Evolutionary conservation across 371 early-diverging fungal species (phyloP).

Genomic region (Mortierella sp.): DNA sequence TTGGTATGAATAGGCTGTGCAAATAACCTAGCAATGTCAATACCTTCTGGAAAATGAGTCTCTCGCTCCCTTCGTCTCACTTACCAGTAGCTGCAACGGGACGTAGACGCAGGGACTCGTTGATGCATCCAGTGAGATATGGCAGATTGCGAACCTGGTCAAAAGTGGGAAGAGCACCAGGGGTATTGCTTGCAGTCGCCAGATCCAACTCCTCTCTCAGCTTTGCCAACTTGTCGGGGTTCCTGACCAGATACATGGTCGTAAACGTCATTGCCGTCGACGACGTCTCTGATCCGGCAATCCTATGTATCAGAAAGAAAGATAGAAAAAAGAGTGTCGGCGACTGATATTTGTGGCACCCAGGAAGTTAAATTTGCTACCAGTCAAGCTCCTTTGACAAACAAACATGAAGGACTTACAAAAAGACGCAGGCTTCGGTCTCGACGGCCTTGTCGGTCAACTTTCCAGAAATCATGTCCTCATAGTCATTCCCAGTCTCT

Average conservation of each 20-base stretch:
- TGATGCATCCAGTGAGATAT: conserved; percentile 40
- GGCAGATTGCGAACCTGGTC: conserved; percentile 41
- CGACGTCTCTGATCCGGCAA: conserved; percentile 50
- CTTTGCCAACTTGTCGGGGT: conserved; percentile 11
- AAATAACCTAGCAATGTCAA: background rate
- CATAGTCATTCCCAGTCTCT: conserved; percentile 36
- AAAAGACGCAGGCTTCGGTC: conserved; percentile 35
- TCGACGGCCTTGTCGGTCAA: conserved; percentile 37
- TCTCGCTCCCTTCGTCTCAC: too few species aligned
- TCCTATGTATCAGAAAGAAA: conserved; percentile 12
- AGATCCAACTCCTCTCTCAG: conserved; percentile 27
- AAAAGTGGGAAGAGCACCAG: conserved; percentile 23
- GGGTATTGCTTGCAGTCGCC: conserved; percentile 29
- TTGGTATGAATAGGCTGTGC: too few species aligned
- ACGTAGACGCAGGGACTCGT: conserved; percentile 45
- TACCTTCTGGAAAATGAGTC: too few species aligned
- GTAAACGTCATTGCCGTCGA: conserved; percentile 42
- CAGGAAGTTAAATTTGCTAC: too few species aligned
- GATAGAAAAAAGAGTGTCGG: background rate
- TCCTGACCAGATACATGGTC: conserved; percentile 34
- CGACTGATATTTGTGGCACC: too few species aligned
- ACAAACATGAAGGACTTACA: conserved; percentile 22
- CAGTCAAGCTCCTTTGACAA: too few species aligned
- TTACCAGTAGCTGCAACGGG: conserved; percentile 52
- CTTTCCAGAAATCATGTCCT: conserved; percentile 46